Conservation (phyloP, 495 filamentous ascomycete species). For the Ascodesmis nigricans region DNA sequence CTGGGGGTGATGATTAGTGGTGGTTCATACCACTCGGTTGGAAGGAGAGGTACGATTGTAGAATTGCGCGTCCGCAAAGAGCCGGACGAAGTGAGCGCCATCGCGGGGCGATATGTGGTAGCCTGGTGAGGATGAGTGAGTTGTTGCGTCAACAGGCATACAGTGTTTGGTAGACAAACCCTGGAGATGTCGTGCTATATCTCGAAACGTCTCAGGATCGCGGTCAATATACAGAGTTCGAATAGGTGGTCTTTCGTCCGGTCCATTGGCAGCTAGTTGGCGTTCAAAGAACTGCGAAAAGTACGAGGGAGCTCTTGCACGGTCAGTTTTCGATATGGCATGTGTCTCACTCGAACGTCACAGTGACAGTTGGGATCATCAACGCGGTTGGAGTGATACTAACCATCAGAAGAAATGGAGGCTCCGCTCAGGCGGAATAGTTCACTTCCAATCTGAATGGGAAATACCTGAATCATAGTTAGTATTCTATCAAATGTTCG, state of each 20-base stretch:
- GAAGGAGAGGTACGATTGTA: constrained; percentile 42
- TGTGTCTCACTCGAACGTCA: too few species aligned
- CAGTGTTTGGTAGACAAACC: constrained; percentile 27
- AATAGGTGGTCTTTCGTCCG: constrained; percentile 22
- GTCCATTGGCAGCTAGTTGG: constrained; percentile 39
- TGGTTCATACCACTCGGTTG: constrained; percentile 3
- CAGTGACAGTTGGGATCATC: too few species aligned
- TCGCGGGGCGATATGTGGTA: constrained; percentile 75
- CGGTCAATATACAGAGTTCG: constrained; percentile 85
- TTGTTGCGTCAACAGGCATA: background rate
- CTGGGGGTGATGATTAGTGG: constrained; percentile 25
- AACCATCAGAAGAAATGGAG: constrained; percentile 86
- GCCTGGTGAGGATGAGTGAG: constrained; percentile 25
- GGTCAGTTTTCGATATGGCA: constrained; percentile 25
- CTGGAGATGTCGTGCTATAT: constrained; percentile 81
- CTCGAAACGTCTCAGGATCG: constrained; percentile 70
- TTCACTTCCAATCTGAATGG: constrained; percentile 83
- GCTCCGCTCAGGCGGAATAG: constrained; percentile 87
- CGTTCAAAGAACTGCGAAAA: constrained; percentile 87
- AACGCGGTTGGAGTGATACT: constrained; percentile 24
- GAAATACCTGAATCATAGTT: constrained; percentile 40
- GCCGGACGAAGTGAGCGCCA: constrained; percentile 63
- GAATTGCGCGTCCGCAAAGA: constrained; percentile 92
- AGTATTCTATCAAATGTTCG: too few species aligned
- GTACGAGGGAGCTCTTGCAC: constrained; percentile 75